Evolutionary conservation across 2,329 filamentous ascomycete genomes (phyloP), one percentile per base, ranked within the genome.

Genomic region (Ophiostoma quercus): DNA sequence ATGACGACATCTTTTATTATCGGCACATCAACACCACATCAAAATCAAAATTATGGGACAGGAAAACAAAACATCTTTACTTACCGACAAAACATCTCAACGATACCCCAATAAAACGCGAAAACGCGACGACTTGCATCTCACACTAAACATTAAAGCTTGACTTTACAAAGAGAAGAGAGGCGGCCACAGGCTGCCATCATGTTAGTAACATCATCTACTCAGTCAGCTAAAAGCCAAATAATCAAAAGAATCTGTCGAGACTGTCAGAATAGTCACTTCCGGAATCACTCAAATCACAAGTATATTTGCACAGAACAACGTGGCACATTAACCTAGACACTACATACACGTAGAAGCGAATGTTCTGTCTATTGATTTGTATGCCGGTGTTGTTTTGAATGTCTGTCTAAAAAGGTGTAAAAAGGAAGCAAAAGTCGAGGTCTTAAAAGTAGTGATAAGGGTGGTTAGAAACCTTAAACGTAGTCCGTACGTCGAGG

Each of bases 51-150:
- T 37, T 34, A 57, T 57, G 51, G 47, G 43, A 32, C 67, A 5
- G 69, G 39, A 29, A 62, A 69, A 74, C 72, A 72, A 63, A 51
- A 67, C 65, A 63, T 14, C 19, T 69, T 47, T 62, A 71, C 69
- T 12, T 65, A 73, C 72, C n/a, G 62, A 39, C 62, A 74, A 73
- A 72, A 76, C 72, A 78, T 79, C 77, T 79, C 77, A 78, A 79
- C 77, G 77, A 79, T 79, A 79, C 77, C 77, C 65, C 34, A 73
- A 71, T 73, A 71, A 67, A 70, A 71, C 73, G 71, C 71, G 67
- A 71, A 67, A 70, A 71, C 73, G 71, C 71, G 67, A 65, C 66
- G 67, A 71, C 63, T 65, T 47, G 19, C 34, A 34, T 65, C 11
- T 65, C 16, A 9, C 19, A 39, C 41, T 65, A 19, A 14, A 19